These are phyloP conservation scores for Domatiomyces globalis DNA, from an alignment of 2,329 filamentous ascomycete species.

Conservation along the genomic window DNA sequence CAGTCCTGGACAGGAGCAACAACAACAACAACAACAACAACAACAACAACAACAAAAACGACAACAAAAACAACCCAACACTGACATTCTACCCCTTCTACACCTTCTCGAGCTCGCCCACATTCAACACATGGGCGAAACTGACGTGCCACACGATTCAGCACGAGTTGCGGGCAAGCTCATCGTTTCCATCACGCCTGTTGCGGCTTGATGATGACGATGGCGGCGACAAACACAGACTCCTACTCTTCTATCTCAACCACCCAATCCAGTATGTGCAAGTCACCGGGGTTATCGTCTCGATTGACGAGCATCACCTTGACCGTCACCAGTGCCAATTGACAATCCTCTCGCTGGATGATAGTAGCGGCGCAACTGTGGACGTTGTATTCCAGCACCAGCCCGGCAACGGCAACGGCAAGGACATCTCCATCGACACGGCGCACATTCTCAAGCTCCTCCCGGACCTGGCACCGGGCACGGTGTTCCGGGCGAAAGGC, in stretches of 20 bases:
- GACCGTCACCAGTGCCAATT: background rate
- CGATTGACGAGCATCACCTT: slow-evolving; percentile 27
- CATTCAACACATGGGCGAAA: slow-evolving; percentile 50
- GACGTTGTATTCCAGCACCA: slow-evolving; percentile 37
- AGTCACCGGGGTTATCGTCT: slow-evolving; percentile 55
- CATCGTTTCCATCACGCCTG: background rate
- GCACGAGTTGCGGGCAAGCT: slow-evolving; percentile 6
- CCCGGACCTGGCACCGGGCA: background rate
- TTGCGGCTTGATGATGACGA: background rate
- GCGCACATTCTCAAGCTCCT: background rate
- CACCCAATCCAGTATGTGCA: slow-evolving; percentile 65
- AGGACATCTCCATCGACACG: slow-evolving; percentile 23
- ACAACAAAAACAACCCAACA: too few species aligned
- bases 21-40: background rate
- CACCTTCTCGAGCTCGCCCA: slow-evolving; percentile 47
- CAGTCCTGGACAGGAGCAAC: background rate
- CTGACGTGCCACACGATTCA: slow-evolving; percentile 43
- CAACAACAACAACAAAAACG: background rate
- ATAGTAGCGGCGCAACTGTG: slow-evolving; percentile 45
- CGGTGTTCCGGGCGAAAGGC: slow-evolving; percentile 43
- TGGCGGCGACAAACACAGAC: slow-evolving; percentile 23
- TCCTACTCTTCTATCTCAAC: slow-evolving; percentile 53
- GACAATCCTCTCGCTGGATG: slow-evolving; percentile 39
- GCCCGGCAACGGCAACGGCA: background rate
- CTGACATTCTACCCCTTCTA: slow-evolving; percentile 42